Base-by-base conservation (phyloP, 2,329 filamentous ascomycete species). In the Bipolaris oryzae region DNA sequence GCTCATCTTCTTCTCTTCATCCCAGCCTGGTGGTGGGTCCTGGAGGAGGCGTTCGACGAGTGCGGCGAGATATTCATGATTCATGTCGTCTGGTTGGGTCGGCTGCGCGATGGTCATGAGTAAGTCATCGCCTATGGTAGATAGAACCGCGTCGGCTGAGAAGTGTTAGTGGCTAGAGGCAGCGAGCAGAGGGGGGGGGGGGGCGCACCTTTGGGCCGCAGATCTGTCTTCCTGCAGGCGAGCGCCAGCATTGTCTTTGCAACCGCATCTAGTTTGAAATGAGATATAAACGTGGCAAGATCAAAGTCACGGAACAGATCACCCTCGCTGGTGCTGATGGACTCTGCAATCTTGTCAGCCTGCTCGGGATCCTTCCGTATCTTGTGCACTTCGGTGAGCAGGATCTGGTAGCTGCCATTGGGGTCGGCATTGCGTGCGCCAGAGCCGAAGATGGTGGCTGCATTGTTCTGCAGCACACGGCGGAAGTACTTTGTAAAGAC, bases 291-390 rank as follows among this genome's bases (percentile, higher is more conserved):
- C 1, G 90, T 91, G 2, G 91, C 90, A n/a, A 99, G 84, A 74
- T 99, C 94, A 70, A 99, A 97, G 74, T 98, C 94, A 55, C 92
- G 89, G 76, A 96, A 97, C 58, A 96, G 86, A 68, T 99, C 94
- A 68, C 95, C 92, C 66, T 95, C 94, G 18, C 88, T 91, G 1
- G 88, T 89, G 76, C 97, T 93, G 73, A 99, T 89, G 18, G 93
- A 90, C 75, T 98, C 93, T 58, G 94, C 93, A 72, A 99, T 96
- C 78, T 92, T 96, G 68, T 87, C 85, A 48, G 93, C 90, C 79
- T 97, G 92, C 55, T 92, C 87, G 50, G 87, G 83, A 75, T 96
- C 90, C 60, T 87, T 86, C 47, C 88, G 85, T 63, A 97, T 87
- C 80, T 96, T 96, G 70, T 89, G 85, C 84, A 98, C 88, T 80